Evolutionary conservation across 1,284 basidiomycete species (phyloP), one percentile per base, ranked within the genome.

Genomic region (Termitomyces sp.): DNA sequence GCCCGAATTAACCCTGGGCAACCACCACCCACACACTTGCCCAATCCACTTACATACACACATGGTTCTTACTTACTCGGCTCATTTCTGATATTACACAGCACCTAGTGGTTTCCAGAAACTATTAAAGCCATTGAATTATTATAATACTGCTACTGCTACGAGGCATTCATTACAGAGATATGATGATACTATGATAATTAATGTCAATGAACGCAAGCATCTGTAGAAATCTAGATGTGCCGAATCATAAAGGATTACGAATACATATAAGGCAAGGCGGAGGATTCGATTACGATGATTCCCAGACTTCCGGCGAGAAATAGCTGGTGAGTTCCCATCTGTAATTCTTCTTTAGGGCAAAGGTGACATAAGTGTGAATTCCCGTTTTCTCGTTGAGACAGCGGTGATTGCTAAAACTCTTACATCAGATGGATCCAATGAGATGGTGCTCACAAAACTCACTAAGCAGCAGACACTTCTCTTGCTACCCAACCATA

Each of bases 321-420:
- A 68, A 69, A 50, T 69, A 69, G 45, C 55, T 67, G 13, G 67
- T 69, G 26, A 69, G 34, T 48, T 69, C 67, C 62, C 64, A 67
- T 31, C 55, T 43, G 9, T 65, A 66, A 28, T 63, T 60, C 49
- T 64, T 62, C 55, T 69, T 69, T 4, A 65, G 42, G 13, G 63
- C 67, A 44, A 67, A 62, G 2, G 67, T 68, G 21, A 69, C 63
- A 36, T 68, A 67, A 15, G 66, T 67, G 54, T 66, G 64, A 26
- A 67, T 67, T 7, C 67, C 67, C 19, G 58, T 57, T 33, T 54
- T 56, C 28, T 59, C 50, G n/a, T 57, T 51, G 9, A 69, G 55
- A 15, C 42, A 26, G 36, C 67, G 65, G 52, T 68, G 67, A 34
- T 62, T 61, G 44, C 67, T 69, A 40, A 12, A n/a, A 13, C 53